Base-by-base conservation (phyloP, 2,329 filamentous ascomycete genomes). In the Alternaria ethzedia region DNA sequence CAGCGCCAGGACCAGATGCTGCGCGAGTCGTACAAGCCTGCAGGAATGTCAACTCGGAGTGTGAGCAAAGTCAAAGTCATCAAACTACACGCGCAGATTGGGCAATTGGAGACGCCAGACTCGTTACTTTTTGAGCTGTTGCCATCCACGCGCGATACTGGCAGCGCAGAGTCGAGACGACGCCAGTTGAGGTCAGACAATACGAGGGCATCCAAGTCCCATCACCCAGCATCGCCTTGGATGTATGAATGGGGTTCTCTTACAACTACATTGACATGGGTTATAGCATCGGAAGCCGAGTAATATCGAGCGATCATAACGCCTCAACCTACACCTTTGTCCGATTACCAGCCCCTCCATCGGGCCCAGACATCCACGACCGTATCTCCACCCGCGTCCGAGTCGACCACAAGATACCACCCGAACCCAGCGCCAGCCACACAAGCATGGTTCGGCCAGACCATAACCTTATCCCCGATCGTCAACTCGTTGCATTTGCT, bases 381-480 rank as follows among this genome's bases (percentile, higher is more conserved):
- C 70, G 87, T 85, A 21, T 83, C 82, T 0, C 83, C 85, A 56
- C 82, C 80, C 54, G 67, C 66, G 51, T 85, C 82, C 26, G 87
- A 88, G 78, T 95, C 91, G 2, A 94, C 88, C 32, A 95, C 82
- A 20, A 93, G 81, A 80, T 93, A 96, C 85, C 88, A 92, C 2
- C 86, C 88, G 80, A 90, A 92, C 26, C 87, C 87, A 0, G 89
- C 89, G 0, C 90, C 89, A 2, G 91, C 87, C 69, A 95, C 90
- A 76, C 92, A 96, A 36, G 91, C 88, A 80, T 96, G 92, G 71
- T 95, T 95, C 0, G 92, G 91, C 88, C 90, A 94, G 8, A 95
- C 82, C 61, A 88, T 83, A 25, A 94, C 79, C 72, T 88, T 88
- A 73, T 93, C 86, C 0, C 92, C 91, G 30, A 92, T 82, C 3